phyloP scores from a whole-genome alignment of 2,329 filamentous ascomycete genomes.

The Sordariomycetes sp. region DNA sequence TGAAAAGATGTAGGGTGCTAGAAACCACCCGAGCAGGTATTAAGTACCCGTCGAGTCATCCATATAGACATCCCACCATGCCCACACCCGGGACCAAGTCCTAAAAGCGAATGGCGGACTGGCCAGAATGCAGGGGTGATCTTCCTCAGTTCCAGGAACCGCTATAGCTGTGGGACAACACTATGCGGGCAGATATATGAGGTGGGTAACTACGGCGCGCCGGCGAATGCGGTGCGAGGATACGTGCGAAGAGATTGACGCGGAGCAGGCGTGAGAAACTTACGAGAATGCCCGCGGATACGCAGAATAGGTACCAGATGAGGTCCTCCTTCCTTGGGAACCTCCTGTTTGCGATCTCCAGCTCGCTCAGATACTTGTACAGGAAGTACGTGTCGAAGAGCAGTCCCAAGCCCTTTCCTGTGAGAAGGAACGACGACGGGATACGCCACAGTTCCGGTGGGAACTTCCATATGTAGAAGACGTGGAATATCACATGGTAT shows the following conservation, averaged over 20 bases:
- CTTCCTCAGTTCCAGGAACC: conserved; percentile 79
- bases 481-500: conserved; percentile 37
- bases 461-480: conserved; percentile 35
- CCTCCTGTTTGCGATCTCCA: conserved; percentile 59
- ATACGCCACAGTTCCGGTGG: conserved; percentile 29
- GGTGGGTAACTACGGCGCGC: conserved; percentile 22
- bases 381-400: conserved; percentile 64
- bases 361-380: conserved; percentile 61
- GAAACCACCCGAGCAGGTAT: conserved; percentile 44
- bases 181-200: conserved; percentile 69
- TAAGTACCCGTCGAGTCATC: conserved; percentile 52
- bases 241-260: conserved; percentile 2
- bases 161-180: conserved; percentile 55
- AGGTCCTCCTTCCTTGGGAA: conserved; percentile 68
- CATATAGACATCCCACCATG: conserved; percentile 64
- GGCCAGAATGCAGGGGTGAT: conserved; percentile 53
- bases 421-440: conserved; percentile 26
- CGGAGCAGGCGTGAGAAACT: conserved; percentile 24
- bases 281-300: conserved; percentile 64
- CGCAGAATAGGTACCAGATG: conserved; percentile 66
- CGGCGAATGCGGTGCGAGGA: conserved; percentile 24
- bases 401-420: conserved; percentile 28
- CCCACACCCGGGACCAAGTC: conserved; percentile 52
- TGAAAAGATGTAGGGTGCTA: conserved; percentile 47
- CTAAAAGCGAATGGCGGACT: conserved; percentile 51